Evolutionary conservation across 2,329 filamentous ascomycete species (phyloP).

Genomic region (Coccinonectria pachysandricola): DNA sequence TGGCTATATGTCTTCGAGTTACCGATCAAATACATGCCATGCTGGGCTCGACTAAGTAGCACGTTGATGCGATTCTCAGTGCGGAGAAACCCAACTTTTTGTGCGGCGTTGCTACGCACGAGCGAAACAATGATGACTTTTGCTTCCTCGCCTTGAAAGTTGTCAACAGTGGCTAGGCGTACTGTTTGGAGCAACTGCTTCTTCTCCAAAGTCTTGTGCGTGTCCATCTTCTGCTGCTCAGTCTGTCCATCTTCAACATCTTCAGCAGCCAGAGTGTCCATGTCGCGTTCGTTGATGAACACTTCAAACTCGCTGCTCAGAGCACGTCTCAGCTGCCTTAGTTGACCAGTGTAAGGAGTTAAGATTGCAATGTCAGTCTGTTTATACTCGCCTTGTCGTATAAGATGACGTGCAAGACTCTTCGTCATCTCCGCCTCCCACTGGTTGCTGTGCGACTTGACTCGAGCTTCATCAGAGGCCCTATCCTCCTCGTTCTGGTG

Average conservation of each 20-base stretch:
- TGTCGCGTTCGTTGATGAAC: constrained; percentile 52
- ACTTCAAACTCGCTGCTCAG: constrained; percentile 46
- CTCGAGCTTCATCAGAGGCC: constrained; percentile 19
- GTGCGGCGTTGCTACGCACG: constrained; percentile 54
- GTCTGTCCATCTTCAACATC: constrained; percentile 24
- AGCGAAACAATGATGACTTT: constrained; percentile 61
- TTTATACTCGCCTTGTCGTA: constrained; percentile 52
- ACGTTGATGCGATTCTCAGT: constrained; percentile 61
- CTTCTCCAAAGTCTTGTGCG: constrained; percentile 12
- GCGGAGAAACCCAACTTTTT: constrained; percentile 53
- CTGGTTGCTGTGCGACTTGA: constrained; percentile 41
- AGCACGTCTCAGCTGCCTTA: constrained; percentile 36
- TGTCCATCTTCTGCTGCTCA: constrained; percentile 20
- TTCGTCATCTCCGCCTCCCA: constrained; percentile 56
- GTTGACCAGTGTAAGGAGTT: constrained; percentile 53
- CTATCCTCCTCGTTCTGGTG: constrained; percentile 38
- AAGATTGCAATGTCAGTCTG: constrained; percentile 57
- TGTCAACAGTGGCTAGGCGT: constrained; percentile 57
- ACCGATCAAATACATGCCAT: constrained; percentile 62
- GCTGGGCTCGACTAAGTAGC: constrained; percentile 51
- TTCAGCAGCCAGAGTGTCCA: constrained; percentile 35
- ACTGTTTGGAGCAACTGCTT: constrained; percentile 36
- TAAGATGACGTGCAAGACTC: constrained; percentile 53
- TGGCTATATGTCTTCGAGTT: constrained; percentile 45
- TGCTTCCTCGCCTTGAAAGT: constrained; percentile 70